Conservation (phyloP, 306 rosid species). For the Citrullus mucosospermus region DNA sequence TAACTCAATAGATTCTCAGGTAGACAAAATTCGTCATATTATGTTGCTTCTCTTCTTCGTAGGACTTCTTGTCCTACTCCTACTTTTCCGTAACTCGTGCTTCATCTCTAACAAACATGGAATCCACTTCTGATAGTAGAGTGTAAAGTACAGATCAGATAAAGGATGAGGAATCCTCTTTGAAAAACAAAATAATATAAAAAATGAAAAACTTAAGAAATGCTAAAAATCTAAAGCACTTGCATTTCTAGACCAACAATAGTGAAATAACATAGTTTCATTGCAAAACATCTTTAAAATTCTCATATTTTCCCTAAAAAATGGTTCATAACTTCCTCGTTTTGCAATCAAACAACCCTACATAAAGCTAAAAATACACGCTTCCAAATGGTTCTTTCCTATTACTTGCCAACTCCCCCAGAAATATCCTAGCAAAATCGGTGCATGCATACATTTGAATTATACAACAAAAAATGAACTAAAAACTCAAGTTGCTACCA, state of each 20-base stretch:
- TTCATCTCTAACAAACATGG: neutral
- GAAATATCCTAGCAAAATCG: neutral
- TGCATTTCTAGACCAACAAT: neutral
- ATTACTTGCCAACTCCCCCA: neutral
- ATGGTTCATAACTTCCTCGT: neutral
- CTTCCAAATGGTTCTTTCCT: neutral
- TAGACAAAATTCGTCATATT: neutral
- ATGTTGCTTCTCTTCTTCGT: neutral
- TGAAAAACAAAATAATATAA: neutral
- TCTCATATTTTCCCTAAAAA: neutral
- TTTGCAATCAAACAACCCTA: neutral
- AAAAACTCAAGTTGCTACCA: neutral
- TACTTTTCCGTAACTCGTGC: neutral
- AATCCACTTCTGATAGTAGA: neutral
- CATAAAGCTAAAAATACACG: neutral
- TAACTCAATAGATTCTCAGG: neutral
- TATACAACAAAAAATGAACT: neutral
- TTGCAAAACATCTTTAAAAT: neutral
- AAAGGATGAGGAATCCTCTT: neutral
- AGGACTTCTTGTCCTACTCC: conserved; percentile 1
- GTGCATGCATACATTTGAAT: neutral
- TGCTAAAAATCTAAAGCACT: neutral
- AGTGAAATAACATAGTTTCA: neutral
- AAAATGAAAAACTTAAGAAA: neutral
- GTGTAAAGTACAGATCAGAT: neutral